A percentile compares a stretch with the other conserved stretches of the same genome.
phyloP scores from a whole-genome alignment of 106 monocot species.

The Alisma plantagoaquatica region DNA sequence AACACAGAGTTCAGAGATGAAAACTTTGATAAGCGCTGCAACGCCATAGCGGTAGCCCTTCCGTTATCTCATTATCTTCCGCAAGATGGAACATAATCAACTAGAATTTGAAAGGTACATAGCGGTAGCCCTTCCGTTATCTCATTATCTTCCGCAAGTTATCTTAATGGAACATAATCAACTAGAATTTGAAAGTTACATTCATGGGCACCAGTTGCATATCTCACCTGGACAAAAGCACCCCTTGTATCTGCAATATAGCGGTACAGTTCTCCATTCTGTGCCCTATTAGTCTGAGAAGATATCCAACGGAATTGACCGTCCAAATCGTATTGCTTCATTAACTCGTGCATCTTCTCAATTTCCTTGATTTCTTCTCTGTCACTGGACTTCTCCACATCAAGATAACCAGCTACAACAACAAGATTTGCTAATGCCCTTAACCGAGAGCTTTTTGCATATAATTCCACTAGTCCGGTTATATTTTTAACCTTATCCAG shows the following conservation, averaged over 20 bases:
- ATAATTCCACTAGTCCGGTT: conserved; percentile 72
- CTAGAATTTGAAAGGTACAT: not conserved
- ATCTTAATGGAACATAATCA: not conserved
- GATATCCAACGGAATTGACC: conserved; percentile 97
- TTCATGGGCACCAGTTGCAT: too few relatives aligned
- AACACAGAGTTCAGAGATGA: too few relatives aligned
- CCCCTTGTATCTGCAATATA: conserved; percentile 85
- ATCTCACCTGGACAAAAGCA: conserved; percentile 73
- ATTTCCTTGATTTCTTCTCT: conserved; percentile 91
- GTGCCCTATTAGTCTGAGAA: conserved; percentile 64
- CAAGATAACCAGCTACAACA: conserved; percentile 73
- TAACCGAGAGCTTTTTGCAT: conserved; percentile 38
- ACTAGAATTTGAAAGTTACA: not conserved
- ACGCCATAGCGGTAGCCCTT: too few relatives aligned
- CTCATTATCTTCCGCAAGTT: too few relatives aligned
- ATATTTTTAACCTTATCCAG: conserved; percentile 92
- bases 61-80: too few relatives aligned
- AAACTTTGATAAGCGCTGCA: too few relatives aligned
- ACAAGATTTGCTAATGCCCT: conserved; percentile 75
- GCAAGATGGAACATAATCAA: not conserved
- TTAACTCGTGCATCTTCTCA: conserved; percentile 81
- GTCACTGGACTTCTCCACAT: conserved; percentile 67
- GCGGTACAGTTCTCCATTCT: conserved; percentile 94
- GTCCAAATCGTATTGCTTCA: conserved; percentile 54
- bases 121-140: too few relatives aligned